Evolutionary conservation across 1,284 basidiomycete species (phyloP).

Genomic region (Cryptococcus jaspeensis): DNA sequence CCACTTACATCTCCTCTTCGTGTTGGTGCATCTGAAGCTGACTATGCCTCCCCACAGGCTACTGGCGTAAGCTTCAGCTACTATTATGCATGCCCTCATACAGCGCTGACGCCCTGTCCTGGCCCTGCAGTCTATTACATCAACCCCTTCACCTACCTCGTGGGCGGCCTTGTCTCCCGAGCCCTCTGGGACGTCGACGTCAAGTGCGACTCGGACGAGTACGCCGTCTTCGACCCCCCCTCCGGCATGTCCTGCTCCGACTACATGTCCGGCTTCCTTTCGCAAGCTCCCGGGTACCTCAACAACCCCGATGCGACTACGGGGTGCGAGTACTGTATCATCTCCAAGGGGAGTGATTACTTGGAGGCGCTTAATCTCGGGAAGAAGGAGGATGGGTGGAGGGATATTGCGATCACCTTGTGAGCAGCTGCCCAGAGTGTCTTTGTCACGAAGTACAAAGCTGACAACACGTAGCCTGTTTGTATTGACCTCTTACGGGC

Average conservation of each 20-base stretch:
- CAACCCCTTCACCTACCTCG: conserved; percentile 39
- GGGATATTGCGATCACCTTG: conserved; percentile 37
- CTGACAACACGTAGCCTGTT: conserved; percentile 20
- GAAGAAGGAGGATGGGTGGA: conserved; percentile 31
- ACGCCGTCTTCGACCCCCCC: conserved; percentile 40
- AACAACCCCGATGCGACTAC: conserved; percentile 34
- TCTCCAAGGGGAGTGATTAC: conserved; percentile 36
- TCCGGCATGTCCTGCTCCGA: conserved; percentile 37
- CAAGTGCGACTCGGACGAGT: conserved; percentile 38
- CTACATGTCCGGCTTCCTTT: conserved; percentile 34
- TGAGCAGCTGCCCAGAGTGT: conserved; percentile 5
- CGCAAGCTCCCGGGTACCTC: conserved; percentile 27
- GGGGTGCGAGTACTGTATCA: conserved; percentile 41
- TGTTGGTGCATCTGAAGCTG: too few relatives aligned
- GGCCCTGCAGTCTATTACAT: conserved; percentile 28
- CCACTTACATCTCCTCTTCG: neutral
- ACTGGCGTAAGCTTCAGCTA: conserved; percentile 20
- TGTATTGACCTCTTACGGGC: conserved; percentile 27
- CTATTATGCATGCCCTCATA: neutral
- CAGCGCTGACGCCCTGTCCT: neutral
- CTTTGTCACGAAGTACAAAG: neutral
- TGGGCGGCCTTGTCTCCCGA: conserved; percentile 31
- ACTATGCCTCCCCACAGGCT: too few relatives aligned
- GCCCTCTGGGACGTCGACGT: conserved; percentile 34
- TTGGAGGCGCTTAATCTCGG: conserved; percentile 34